These are phyloP conservation scores for Leishmania tropica DNA, from an alignment of 208 protist species.

Conservation along the genomic window DNA sequence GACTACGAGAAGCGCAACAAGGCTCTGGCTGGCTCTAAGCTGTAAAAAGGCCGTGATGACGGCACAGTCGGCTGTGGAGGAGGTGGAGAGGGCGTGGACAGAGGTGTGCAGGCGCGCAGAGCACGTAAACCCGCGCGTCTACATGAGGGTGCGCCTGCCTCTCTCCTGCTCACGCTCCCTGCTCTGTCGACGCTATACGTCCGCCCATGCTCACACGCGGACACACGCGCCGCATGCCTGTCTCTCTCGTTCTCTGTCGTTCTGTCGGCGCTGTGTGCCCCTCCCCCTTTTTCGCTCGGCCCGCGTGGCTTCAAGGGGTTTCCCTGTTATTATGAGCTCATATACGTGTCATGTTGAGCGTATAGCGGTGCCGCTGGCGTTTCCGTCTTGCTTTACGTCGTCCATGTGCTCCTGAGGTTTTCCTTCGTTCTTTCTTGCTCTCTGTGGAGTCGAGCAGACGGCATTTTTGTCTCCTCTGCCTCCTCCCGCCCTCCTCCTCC, in stretches of 20 bases:
- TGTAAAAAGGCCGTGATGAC: constrained; percentile 38
- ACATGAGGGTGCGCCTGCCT: background rate
- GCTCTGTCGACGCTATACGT: background rate
- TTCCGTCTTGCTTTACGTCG: background rate
- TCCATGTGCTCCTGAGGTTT: background rate
- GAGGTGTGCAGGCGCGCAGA: background rate
- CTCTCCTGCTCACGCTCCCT: background rate
- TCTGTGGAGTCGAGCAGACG: too few species aligned
- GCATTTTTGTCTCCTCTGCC: too few species aligned
- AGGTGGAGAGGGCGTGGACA: background rate
- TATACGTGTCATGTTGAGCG: too few species aligned
- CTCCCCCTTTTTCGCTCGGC: background rate
- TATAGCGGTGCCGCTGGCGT: too few species aligned
- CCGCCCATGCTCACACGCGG: background rate
- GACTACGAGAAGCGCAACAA: constrained; percentile 38
- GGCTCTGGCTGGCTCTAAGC: constrained; percentile 45
- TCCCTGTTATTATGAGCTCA: too few species aligned
- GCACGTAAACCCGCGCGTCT: background rate
- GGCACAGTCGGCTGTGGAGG: background rate
- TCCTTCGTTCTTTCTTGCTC: too few species aligned
- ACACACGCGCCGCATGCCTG: background rate
- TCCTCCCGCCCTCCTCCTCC: background rate
- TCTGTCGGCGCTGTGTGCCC: background rate
- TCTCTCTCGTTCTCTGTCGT: background rate
- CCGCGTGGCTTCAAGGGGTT: background rate